These are phyloP conservation scores for Macrolepiota fuliginosa DNA, from an alignment of 768 basidiomycete genomes.

Conservation along the genomic window DNA sequence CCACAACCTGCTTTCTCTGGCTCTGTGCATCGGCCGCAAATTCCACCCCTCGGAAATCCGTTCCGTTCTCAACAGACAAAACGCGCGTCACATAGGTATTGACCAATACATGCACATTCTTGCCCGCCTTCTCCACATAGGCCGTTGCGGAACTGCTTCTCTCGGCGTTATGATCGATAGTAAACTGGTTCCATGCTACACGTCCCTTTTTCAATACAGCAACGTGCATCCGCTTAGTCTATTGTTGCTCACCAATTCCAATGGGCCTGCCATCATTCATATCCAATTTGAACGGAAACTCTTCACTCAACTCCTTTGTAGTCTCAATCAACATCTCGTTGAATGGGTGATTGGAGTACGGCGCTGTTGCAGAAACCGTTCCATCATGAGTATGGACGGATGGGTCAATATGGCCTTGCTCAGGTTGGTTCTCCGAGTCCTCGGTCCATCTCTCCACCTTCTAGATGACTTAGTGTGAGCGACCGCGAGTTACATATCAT, in stretches of 20 bases:
- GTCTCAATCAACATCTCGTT: slow-evolving; percentile 8
- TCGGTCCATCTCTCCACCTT: background rate
- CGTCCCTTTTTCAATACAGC: background rate
- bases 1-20: slow-evolving; percentile 14
- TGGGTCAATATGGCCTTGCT: slow-evolving; percentile 14
- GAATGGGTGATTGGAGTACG: slow-evolving; percentile 6
- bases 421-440: slow-evolving; percentile 12
- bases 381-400: slow-evolving; percentile 10
- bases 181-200: slow-evolving; percentile 13
- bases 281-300: slow-evolving; percentile 14
- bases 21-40: slow-evolving; percentile 9
- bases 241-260: slow-evolving; percentile 9
- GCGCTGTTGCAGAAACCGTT: slow-evolving; percentile 1
- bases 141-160: slow-evolving; percentile 16
- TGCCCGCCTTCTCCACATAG: slow-evolving; percentile 3
- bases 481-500: background rate
- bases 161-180: slow-evolving; percentile 15
- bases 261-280: slow-evolving; percentile 14
- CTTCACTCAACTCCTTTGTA: slow-evolving; percentile 1
- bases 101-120: slow-evolving; percentile 12
- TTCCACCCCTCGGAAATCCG: slow-evolving; percentile 14
- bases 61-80: slow-evolving; percentile 7
- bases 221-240: background rate
- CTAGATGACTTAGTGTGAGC: background rate
- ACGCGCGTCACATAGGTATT: slow-evolving; percentile 16